Percentiles rank a stretch among this genome's conserved stretches.
These are phyloP conservation scores for Pseudocercospora musae DNA, from an alignment of 2,329 filamentous ascomycete species.

Conservation along the genomic window DNA sequence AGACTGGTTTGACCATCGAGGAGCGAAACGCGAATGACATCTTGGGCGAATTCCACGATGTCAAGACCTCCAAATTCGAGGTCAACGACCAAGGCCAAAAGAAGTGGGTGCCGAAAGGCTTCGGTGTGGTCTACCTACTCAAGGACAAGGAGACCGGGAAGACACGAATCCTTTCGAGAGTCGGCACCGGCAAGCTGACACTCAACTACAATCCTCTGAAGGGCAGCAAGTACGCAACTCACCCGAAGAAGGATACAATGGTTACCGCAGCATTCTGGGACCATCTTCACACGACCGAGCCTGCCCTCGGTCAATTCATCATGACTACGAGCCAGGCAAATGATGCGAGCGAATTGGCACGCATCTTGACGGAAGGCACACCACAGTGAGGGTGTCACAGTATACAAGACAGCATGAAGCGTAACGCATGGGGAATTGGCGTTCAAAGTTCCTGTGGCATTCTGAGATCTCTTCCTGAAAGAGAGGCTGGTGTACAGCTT, in stretches of 20 bases:
- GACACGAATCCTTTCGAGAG: constrained; percentile 67
- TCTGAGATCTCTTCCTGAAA: neutral
- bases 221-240: constrained; percentile 17
- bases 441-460: neutral
- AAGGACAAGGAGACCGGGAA: constrained; percentile 67
- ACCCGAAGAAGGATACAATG: constrained; percentile 22
- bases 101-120: constrained; percentile 66
- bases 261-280: constrained; percentile 19
- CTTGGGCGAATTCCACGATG: constrained; percentile 63
- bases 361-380: constrained; percentile 15
- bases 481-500: neutral
- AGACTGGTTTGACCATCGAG: constrained; percentile 65
- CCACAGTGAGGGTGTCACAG: constrained; percentile 1
- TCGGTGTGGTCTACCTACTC: constrained; percentile 69
- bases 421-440: neutral
- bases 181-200: constrained; percentile 30
- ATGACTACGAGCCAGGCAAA: constrained; percentile 10
- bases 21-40: constrained; percentile 61
- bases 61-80: constrained; percentile 65
- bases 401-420: neutral
- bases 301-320: constrained; percentile 14
- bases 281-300: constrained; percentile 18
- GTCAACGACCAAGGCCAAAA: constrained; percentile 50
- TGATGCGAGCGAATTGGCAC: constrained; percentile 14
- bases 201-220: constrained; percentile 21